Evolutionary conservation across 2,329 filamentous ascomycete genomes (phyloP).

Genomic region (Aspergillus carbonarius): DNA sequence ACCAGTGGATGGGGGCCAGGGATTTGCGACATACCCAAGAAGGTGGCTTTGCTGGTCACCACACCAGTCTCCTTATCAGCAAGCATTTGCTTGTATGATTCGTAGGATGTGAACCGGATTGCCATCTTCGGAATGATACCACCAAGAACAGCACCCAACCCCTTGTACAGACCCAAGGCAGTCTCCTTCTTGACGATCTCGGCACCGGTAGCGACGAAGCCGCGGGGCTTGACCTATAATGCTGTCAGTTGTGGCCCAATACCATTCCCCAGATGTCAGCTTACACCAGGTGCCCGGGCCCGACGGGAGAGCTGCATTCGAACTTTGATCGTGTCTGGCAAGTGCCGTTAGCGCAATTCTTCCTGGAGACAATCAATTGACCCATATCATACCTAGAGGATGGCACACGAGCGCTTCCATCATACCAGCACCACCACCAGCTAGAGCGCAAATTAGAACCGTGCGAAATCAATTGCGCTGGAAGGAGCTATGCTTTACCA

Average conservation of each 20-base stretch:
- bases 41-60: conserved; percentile 71
- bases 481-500: conserved; percentile 55
- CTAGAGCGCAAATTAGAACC: conserved; percentile 48
- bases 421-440: conserved; percentile 96
- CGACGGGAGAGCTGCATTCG: conserved; percentile 96
- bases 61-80: conserved; percentile 65
- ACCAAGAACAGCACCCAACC: conserved; percentile 91
- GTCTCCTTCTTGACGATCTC: conserved; percentile 91
- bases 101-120: conserved; percentile 96
- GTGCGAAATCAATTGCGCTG: conserved; percentile 5
- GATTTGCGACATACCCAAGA: conserved; percentile 55
- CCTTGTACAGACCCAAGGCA: conserved; percentile 92
- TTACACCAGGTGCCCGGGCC: conserved; percentile 73
- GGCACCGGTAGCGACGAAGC: conserved; percentile 80
- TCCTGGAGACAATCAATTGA: not conserved
- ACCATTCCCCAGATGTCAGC: conserved; percentile 27
- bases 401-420: conserved; percentile 98
- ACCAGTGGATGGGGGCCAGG: not conserved
- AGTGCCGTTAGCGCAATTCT: conserved; percentile 23
- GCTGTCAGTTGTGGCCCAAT: conserved; percentile 12
- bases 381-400: conserved; percentile 68
- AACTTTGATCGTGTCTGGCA: conserved; percentile 90
- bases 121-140: conserved; percentile 99
- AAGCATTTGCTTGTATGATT: conserved; percentile 85
- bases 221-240: conserved; percentile 66